Conservation (phyloP, 192 early-diverging fungal species). For the Gigaspora rosea region DNA sequence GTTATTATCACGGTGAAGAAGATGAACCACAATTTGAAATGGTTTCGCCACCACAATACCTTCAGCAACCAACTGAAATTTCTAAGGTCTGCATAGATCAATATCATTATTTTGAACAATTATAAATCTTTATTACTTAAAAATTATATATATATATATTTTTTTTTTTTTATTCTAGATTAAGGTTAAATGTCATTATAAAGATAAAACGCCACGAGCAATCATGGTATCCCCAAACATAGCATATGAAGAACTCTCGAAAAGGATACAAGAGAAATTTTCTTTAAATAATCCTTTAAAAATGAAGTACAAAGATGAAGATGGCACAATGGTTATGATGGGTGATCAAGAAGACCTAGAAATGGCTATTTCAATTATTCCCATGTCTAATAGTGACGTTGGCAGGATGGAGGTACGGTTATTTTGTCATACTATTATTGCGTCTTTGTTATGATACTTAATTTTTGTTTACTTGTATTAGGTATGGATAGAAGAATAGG, state of each 20-base stretch:
- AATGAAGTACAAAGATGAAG: conserved; percentile 86
- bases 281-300: conserved; percentile 46
- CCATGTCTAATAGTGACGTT: neutral
- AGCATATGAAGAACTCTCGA: conserved; percentile 52
- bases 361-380: conserved; percentile 47
- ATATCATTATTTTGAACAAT: neutral
- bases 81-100: neutral
- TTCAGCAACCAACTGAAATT: neutral
- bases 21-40: conserved; percentile 33
- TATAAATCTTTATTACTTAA: neutral
- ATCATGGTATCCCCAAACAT: conserved; percentile 57
- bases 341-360: conserved; percentile 90
- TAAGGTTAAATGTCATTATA: conserved; percentile 69
- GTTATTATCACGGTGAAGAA: conserved; percentile 8
- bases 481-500: no score
- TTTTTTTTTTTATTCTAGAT: conserved; percentile 30
- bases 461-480: no score
- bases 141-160: neutral
- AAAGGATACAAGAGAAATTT: conserved; percentile 66
- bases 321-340: conserved; percentile 82
- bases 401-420: conserved; percentile 27
- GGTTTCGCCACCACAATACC: conserved; percentile 39
- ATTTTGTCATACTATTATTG: no score
- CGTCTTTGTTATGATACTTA: no score
- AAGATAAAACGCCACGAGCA: conserved; percentile 57